Evolutionary conservation across 371 early-diverging fungal species (phyloP), one percentile per base, ranked within the genome.

Genomic region (Nosema muscidifuracis): DNA sequence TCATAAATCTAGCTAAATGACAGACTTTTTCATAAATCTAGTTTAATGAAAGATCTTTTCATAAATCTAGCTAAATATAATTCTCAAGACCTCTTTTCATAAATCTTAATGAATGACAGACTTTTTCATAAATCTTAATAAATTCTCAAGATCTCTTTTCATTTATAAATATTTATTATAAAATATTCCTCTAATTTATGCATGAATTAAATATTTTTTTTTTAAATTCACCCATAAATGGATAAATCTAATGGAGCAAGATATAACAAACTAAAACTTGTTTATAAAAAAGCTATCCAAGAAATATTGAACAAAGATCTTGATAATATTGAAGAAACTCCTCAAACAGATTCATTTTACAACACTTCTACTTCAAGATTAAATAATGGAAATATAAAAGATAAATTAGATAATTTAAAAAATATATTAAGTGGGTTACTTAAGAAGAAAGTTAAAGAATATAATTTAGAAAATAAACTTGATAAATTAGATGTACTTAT

Each of bases 241-340:
- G 18, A 61, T 0, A 63, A 47, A 61, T 53, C 44, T 34, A 1
- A 43, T 26, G 67, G 67, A 1, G 43, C 58, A n/a, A 43, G 67
- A 47, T 53, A 36, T 24, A 42, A 43, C 7, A 66, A 65, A 47
- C 42, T 77, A 22, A 77, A 73, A 60, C 43, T 67, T 15, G 61
- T 73, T 15, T 77, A 66, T 38, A 77, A 77, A 51, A 68, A 65
- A 43, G 77, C 73, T 6, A 67, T 77, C 31, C 69, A 72, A 31
- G 67, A 72, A 30, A 63, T 72, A 0, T 47, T 76, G 2, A 71
- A 65, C n/a, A 36, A 47, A 12, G 16, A 69, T 4, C 40, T 43
- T 31, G 42, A 60, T 12, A 55, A 58, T 61, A 63, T 31, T 7
- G n/a, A 50, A 30, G 40, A 43, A 7, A 53, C 55, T 4, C 2